Base-by-base conservation (phyloP, 495 filamentous ascomycete genomes). In the Viridothelium virens region DNA sequence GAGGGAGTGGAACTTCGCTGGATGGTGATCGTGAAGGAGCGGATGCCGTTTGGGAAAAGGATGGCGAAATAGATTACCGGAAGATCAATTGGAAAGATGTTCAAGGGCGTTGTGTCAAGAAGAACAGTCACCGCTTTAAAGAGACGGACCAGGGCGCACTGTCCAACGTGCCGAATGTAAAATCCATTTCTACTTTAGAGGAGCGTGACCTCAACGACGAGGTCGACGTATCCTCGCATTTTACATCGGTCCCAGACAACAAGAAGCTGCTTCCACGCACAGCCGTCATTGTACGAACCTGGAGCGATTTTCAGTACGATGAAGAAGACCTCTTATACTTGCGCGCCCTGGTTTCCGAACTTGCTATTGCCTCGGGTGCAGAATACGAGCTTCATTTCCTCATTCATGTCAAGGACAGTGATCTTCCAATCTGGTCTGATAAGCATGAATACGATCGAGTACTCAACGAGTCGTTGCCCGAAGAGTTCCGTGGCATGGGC, bases 401-500 rank as follows among this genome's bases (percentile, higher is more conserved):
- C 50, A 77, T 89, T 56, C 86, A 88, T 68, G 86, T 89, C 69
- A 86, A 87, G 73, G 81, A 88, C 71, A 77, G 82, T 62, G 82
- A 87, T 64, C 70, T 83, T 38, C 85, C 81, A 62, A 88, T 89
- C 63, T 89, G 86, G 86, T 76, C 85, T 0, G 85, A 88, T 66
- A 81, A 87, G 48, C 78, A 82, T 41, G 82, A 79, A 18, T 87
- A 89, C 72, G 76, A 87, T 48, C 78, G 80, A 16, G 81, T 86
- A 16, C 85, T 98, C 44, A 78, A 84, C 14, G 84, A 88, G 10
- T 82, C 87, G 0, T 82, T 97, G 37, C 94, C 94, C 0, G 81
- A 82, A 46, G 94, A 98, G 70, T 97, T 98, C 78, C 85, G 82
- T 25, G 92, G 91, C 7, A 88, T 98, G 76, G 88, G 87, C 18